phyloP scores from a whole-genome alignment of 2,329 filamentous ascomycete genomes.

The Aspergillus spinulosporus region DNA sequence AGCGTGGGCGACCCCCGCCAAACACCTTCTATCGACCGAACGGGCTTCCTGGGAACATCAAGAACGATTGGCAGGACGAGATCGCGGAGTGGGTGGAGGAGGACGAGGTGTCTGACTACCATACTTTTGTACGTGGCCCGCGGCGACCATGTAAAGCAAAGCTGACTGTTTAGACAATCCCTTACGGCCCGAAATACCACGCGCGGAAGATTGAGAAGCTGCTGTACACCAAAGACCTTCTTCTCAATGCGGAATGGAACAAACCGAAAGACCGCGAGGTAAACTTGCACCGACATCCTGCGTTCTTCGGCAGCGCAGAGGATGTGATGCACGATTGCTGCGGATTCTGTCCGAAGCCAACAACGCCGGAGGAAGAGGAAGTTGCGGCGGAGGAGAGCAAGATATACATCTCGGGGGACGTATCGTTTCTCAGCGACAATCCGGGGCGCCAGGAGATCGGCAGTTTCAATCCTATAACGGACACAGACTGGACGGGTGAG shows the following conservation, averaged over 20 bases:
- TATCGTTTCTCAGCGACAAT: conserved; percentile 76
- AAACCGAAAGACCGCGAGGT: conserved; percentile 71
- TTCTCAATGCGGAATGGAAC: conserved; percentile 88
- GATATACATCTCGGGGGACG: conserved; percentile 71
- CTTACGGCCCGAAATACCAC: conserved; percentile 39
- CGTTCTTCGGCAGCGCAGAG: conserved; percentile 75
- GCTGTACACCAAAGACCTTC: conserved; percentile 75
- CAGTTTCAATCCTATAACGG: conserved; percentile 76
- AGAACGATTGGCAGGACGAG: conserved; percentile 74
- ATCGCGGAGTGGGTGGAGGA: conserved; percentile 79
- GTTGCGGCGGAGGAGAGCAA: conserved; percentile 70
- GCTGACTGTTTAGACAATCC: conserved; percentile 32
- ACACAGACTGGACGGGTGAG: conserved; percentile 72
- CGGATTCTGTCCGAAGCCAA: conserved; percentile 70
- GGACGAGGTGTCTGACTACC: conserved; percentile 75
- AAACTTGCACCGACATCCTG: conserved; percentile 78
- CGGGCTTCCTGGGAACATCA: conserved; percentile 67
- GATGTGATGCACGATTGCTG: conserved; percentile 82
- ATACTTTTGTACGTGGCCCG: conserved; percentile 67
- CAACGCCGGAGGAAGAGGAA: conserved; percentile 70
- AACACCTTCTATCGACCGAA: conserved; percentile 42
- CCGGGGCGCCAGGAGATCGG: conserved; percentile 74
- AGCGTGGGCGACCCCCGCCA: conserved; percentile 67
- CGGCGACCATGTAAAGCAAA: neutral
- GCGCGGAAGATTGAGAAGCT: conserved; percentile 71